phyloP scores from a whole-genome alignment of 1,139 yeast genomes.

The Nakaseomyces nivariensis region DNA sequence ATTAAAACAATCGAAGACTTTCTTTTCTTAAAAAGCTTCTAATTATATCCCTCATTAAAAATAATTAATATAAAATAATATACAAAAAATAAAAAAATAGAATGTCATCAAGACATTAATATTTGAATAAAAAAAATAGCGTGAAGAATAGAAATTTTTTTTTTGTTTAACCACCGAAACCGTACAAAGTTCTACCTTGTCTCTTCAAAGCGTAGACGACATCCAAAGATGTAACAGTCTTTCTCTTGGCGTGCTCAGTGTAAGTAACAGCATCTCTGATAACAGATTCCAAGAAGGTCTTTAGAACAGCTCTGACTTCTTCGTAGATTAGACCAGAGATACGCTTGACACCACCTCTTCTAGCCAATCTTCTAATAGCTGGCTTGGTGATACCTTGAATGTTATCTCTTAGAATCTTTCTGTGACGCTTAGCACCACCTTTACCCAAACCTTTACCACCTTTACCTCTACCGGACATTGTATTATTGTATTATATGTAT shows the following conservation, averaged over 20 bases:
- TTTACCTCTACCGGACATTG: slow-evolving; percentile 99
- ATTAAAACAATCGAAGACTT: not conserved
- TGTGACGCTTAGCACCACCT: slow-evolving; percentile 99
- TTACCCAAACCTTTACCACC: slow-evolving; percentile 99
- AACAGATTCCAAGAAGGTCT: slow-evolving; percentile 92
- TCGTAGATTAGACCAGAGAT: slow-evolving; percentile 97
- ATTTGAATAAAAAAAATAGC: not conserved
- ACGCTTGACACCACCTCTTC: slow-evolving; percentile 99
- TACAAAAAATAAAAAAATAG: not conserved
- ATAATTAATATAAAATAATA: not conserved
- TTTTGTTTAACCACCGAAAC: slow-evolving; percentile 88
- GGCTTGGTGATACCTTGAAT: slow-evolving; percentile 99
- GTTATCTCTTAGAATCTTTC: slow-evolving; percentile 98
- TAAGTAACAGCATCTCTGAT: slow-evolving; percentile 98
- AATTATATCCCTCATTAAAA: slow-evolving; percentile 1
- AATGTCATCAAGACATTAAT: not conserved
- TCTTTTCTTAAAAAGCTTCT: not conserved
- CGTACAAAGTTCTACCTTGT: slow-evolving; percentile 99
- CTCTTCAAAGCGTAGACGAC: slow-evolving; percentile 99
- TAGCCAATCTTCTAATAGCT: slow-evolving; percentile 98
- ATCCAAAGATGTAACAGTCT: slow-evolving; percentile 97
- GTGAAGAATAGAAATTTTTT: not conserved
- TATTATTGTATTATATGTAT: slow-evolving; percentile 25
- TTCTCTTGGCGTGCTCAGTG: slow-evolving; percentile 99
- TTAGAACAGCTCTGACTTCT: slow-evolving; percentile 95